Evolutionary conservation across 176 grass and related monocot genomes (phyloP).

Genomic region (Tillandsia fasciculata): DNA sequence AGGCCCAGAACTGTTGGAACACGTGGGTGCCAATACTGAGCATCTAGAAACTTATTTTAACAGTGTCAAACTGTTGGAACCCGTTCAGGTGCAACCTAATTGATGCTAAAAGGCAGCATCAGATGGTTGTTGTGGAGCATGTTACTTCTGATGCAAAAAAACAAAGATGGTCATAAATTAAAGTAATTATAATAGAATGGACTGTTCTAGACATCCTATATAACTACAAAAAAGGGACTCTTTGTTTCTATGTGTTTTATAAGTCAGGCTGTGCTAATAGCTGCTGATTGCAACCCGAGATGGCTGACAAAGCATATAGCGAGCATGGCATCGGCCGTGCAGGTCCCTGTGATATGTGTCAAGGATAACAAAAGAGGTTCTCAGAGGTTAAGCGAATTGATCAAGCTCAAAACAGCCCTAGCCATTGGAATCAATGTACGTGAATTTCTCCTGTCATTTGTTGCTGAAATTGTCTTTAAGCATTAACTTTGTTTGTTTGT

Average conservation of each 20-base stretch:
- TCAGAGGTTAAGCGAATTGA: constrained; percentile 65
- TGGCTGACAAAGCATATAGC: constrained; percentile 89
- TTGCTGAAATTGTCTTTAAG: too few relatives aligned
- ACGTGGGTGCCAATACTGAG: too few relatives aligned
- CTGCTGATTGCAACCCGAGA: constrained; percentile 67
- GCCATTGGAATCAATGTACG: constrained; percentile 36
- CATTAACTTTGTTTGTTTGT: too few relatives aligned
- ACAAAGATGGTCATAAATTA: background rate
- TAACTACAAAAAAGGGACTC: background rate
- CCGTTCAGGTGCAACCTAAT: too few relatives aligned
- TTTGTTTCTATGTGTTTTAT: constrained; percentile 9
- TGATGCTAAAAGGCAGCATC: too few relatives aligned
- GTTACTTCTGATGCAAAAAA: background rate
- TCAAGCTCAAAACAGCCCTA: constrained; percentile 58
- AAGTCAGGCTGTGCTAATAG: constrained; percentile 55
- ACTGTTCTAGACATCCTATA: background rate
- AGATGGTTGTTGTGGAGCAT: background rate
- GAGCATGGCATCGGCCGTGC: constrained; percentile 47
- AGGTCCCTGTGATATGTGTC: constrained; percentile 60
- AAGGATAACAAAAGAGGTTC: constrained; percentile 84
- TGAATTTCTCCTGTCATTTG: too few relatives aligned
- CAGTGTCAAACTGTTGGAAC: too few relatives aligned
- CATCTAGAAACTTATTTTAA: too few relatives aligned
- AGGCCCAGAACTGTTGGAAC: too few relatives aligned
- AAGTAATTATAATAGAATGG: background rate